A percentile compares a stretch with the other conserved stretches of the same genome.
These are phyloP conservation scores for Cryptococcus maquisensis DNA, from an alignment of 1,284 basidiomycete genomes.

Conservation along the genomic window DNA sequence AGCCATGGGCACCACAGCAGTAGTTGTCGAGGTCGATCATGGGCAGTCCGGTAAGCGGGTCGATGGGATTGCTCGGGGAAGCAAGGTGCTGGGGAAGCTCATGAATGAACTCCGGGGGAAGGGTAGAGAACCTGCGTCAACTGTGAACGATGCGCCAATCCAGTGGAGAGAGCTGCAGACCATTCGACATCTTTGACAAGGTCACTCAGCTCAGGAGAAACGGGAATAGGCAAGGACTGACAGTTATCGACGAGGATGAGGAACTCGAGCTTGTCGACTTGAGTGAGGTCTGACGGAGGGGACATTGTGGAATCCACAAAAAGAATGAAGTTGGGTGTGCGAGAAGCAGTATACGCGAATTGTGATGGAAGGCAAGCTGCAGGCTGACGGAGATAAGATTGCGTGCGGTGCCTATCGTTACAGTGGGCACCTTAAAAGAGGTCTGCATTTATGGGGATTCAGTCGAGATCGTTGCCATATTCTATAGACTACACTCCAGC, in stretches of 20 bases:
- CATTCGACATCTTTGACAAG: conserved; percentile 19
- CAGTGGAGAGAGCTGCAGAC: conserved; percentile 1
- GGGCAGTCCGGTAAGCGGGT: conserved; percentile 60
- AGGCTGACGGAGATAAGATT: no score
- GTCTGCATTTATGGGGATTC: no score
- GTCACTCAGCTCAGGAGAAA: neutral
- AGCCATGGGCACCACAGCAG: conserved; percentile 79
- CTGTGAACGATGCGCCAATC: neutral
- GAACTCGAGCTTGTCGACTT: conserved; percentile 40
- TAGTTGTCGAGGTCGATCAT: conserved; percentile 67
- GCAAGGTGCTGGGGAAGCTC: conserved; percentile 63
- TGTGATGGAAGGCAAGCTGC: no score
- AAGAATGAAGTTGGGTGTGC: neutral
- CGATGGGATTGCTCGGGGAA: conserved; percentile 53
- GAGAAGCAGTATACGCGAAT: neutral
- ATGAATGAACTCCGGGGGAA: conserved; percentile 67
- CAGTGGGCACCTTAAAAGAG: no score
- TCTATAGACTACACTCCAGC: no score
- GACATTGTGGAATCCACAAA: neutral
- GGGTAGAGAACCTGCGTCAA: conserved; percentile 4
- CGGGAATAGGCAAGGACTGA: conserved; percentile 7
- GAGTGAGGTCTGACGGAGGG: conserved; percentile 11
- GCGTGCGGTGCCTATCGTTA: no score
- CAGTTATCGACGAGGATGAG: conserved; percentile 40
- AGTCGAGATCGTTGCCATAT: no score